These are phyloP conservation scores for Trametes cinnabarina DNA, from an alignment of 768 basidiomycete genomes.

Conservation along the genomic window DNA sequence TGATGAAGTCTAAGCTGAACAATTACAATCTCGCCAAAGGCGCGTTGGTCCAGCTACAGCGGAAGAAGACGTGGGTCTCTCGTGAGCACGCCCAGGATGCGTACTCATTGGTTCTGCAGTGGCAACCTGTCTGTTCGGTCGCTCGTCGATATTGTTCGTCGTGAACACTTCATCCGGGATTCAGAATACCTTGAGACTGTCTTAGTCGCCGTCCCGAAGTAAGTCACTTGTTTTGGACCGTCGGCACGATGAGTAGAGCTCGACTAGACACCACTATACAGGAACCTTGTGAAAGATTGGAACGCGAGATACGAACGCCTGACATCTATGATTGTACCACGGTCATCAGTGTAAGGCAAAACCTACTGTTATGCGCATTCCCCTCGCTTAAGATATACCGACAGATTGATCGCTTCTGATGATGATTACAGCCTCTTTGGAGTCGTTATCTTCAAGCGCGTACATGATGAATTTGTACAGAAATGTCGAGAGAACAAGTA, in stretches of 20 bases:
- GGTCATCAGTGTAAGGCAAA: slow-evolving; percentile 73
- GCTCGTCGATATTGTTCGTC: slow-evolving; percentile 78
- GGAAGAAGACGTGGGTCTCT: slow-evolving; percentile 79
- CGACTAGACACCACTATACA: slow-evolving; percentile 28
- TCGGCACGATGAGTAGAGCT: slow-evolving; percentile 24
- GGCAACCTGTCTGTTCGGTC: slow-evolving; percentile 94
- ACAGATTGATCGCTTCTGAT: slow-evolving; percentile 75
- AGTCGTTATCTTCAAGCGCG: slow-evolving; percentile 86
- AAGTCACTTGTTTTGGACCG: slow-evolving; percentile 25
- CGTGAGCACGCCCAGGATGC: neutral
- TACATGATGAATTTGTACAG: slow-evolving; percentile 90
- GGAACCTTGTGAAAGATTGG: slow-evolving; percentile 87
- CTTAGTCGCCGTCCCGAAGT: slow-evolving; percentile 94
- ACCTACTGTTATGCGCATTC: neutral
- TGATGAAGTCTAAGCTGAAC: slow-evolving; percentile 87
- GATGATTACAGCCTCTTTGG: slow-evolving; percentile 85
- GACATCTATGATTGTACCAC: slow-evolving; percentile 86
- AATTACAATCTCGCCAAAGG: slow-evolving; percentile 95
- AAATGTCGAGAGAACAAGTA: slow-evolving; percentile 96
- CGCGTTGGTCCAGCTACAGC: slow-evolving; percentile 84
- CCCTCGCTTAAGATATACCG: neutral
- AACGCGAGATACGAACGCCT: slow-evolving; percentile 84
- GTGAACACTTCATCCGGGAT: slow-evolving; percentile 78
- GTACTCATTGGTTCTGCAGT: slow-evolving; percentile 51
- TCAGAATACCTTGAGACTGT: slow-evolving; percentile 94